phyloP scores from a whole-genome alignment of 805 yeast species.

The Suhomyces kilbournensis region DNA sequence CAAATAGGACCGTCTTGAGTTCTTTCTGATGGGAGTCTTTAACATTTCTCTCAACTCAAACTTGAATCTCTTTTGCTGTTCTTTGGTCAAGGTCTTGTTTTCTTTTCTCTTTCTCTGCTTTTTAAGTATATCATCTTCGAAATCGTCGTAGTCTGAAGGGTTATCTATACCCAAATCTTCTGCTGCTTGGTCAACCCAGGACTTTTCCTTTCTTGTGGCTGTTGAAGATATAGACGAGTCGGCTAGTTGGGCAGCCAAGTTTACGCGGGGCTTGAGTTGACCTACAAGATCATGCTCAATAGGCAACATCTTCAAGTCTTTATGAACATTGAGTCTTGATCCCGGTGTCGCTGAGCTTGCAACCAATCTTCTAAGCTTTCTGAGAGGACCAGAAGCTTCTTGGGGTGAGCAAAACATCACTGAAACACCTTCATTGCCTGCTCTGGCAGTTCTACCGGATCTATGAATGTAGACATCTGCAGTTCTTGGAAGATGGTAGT shows the following conservation, averaged over 20 bases:
- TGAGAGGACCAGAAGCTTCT: conserved; percentile 85
- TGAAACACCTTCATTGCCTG: conserved; percentile 91
- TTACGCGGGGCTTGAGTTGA: conserved; percentile 67
- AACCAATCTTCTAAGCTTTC: conserved; percentile 63
- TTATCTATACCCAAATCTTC: conserved; percentile 86
- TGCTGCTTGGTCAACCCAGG: conserved; percentile 88
- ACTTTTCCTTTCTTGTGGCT: conserved; percentile 61
- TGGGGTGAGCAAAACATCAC: conserved; percentile 90
- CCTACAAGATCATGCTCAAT: conserved; percentile 71
- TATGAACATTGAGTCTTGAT: conserved; percentile 31
- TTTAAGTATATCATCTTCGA: conserved; percentile 63
- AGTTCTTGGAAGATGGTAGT: conserved; percentile 89
- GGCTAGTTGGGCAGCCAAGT: conserved; percentile 69
- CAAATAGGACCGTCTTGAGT: conserved; percentile 65
- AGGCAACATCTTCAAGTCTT: conserved; percentile 65
- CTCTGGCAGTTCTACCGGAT: conserved; percentile 98
- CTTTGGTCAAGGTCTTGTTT: conserved; percentile 42
- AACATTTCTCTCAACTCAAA: conserved; percentile 55
- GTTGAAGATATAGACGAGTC: conserved; percentile 63
- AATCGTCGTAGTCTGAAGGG: conserved; percentile 55
- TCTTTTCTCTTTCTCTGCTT: conserved; percentile 57
- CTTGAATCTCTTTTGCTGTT: conserved; percentile 45
- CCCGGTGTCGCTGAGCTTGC: conserved; percentile 25
- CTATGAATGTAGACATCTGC: conserved; percentile 95
- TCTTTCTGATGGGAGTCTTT: conserved; percentile 54